Base-by-base conservation (phyloP, 495 filamentous ascomycete species). In the Penicillium samsonianum region DNA sequence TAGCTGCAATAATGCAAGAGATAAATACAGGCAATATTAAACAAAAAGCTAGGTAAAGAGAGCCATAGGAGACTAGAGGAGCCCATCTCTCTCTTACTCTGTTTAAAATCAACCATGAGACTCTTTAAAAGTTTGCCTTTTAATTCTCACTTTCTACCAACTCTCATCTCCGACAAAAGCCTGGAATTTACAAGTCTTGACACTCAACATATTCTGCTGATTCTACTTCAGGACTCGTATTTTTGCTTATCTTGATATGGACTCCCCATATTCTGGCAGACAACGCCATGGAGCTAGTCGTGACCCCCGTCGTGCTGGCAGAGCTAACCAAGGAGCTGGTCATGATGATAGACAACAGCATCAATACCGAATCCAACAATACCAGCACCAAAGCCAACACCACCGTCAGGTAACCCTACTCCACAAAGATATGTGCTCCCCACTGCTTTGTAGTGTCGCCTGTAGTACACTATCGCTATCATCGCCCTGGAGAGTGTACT, bases 301-400 rank as follows among this genome's bases (percentile, higher is more conserved):
- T 48, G 45, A 48, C 9, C 12, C 26, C 3, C 26, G 17, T 11
- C 28, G 17, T 31, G 45, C 26, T 19, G 45, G 26, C 2, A 48
- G 45, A 48, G 45, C n/a, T 31, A 17, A 10, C n/a, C 45, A 33
- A 19, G n/a, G 26, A 31, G 17, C 23, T 48, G 45, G 28, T 48
- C 45, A 17, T 11, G 45, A 19, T 2, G 26, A 48, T 19, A 31
- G 45, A 17, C 22, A 25, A 16, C 26, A 48, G 6, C 8, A 33
- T 33, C 30, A 37, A 14, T 2, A n/a, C 35, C 35, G 35, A 38
- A 38, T 9, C 35, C 35, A 38, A 9, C 16, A n/a, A n/a, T 38
- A 38, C 16, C 35, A 38, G 5, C 16, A n/a, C 35, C 16, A 38
- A n/a, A n/a, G 35, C n/a, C 45, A 33, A 30, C 17, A 19, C 4